Evolutionary conservation across 768 basidiomycete species (phyloP), one percentile per base, ranked within the genome.

Genomic region (Chalciporus pseudorubinellus): DNA sequence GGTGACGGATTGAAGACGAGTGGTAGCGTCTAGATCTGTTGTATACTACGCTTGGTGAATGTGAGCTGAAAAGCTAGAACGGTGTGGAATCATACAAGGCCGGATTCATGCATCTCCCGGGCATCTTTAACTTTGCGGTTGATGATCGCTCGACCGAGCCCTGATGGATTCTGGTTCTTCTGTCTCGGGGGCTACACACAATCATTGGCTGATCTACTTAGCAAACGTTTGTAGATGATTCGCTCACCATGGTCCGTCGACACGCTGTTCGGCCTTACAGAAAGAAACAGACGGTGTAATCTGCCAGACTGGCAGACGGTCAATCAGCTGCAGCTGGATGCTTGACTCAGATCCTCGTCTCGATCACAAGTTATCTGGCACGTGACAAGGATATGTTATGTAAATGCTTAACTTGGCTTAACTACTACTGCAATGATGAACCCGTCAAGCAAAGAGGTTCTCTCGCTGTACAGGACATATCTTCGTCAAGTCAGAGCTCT

Each of bases 71-170:
- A 18, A 22, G 38, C 6, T 16, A 24, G 28, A 52, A 39, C 11
- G 2, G 10, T 21, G 46, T 12, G 39, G 44, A 48, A 31, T 69
- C 85, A 56, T 63, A 91, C 89, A 54, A 92, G 72, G 47, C 83
- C 82, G 16, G 89, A 69, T 62, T 71, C 64, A 20, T 70, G 66
- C 44, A 59, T 66, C 56, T 68, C 57, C 14, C 59, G 68, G 21
- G 68, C 59, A 63, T 69, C 68, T 48, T 71, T 69, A 16, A 80
- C 80, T 71, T 88, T 85, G 58, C 83, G 84, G 63, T 99, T 98
- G 66, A 98, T 97, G 65, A 99, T 92, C 22, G 97, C 95, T 53
- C 92, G 81, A 29, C 97, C 97, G 22, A 99, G 77, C 13, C 97
- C 97, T 56, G 85, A 87, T 1, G 85, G 76, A 66, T 90, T 89